Conservation (phyloP, 352 stramenopile species). For the Blastocystis sp. region DNA sequence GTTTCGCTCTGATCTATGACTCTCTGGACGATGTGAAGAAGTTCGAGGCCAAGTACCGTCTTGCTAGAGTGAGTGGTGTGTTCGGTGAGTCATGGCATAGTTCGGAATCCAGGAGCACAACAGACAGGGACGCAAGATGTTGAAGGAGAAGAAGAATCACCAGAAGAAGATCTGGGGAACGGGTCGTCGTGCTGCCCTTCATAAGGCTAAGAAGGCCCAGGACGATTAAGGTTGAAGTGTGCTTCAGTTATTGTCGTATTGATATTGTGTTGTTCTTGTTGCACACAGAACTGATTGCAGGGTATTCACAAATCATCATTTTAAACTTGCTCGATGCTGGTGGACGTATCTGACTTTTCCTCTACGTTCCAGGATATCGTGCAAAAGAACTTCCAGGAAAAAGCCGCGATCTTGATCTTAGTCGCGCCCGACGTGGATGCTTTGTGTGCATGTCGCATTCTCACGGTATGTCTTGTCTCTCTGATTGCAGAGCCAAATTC, state of each 20-base stretch:
- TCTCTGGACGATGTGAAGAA: slow-evolving; percentile 60
- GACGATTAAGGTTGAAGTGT: slow-evolving; percentile 26
- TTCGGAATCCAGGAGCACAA: slow-evolving; percentile 53
- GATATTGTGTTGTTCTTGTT: slow-evolving; percentile 7
- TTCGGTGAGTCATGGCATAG: neutral
- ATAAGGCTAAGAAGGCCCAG: slow-evolving; percentile 63
- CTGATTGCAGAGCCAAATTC: neutral
- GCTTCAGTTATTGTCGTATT: slow-evolving; percentile 5
- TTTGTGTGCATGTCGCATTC: neutral
- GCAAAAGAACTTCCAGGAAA: neutral
- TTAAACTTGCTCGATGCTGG: neutral
- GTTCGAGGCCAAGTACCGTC: slow-evolving; percentile 61
- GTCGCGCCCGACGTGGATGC: slow-evolving; percentile 32
- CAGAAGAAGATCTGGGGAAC: slow-evolving; percentile 63
- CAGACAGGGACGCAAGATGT: slow-evolving; percentile 55
- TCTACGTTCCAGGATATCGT: slow-evolving; percentile 4
- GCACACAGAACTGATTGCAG: neutral
- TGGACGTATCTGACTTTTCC: neutral
- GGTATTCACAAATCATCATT: neutral
- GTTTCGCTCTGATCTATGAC: slow-evolving; percentile 62
- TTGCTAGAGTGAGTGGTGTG: neutral
- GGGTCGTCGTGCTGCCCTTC: slow-evolving; percentile 60
- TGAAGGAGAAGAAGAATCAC: slow-evolving; percentile 63
- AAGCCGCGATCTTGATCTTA: neutral
- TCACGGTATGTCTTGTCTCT: neutral